Base-by-base conservation (phyloP, 805 yeast species). In the Saturnispora sekii region DNA sequence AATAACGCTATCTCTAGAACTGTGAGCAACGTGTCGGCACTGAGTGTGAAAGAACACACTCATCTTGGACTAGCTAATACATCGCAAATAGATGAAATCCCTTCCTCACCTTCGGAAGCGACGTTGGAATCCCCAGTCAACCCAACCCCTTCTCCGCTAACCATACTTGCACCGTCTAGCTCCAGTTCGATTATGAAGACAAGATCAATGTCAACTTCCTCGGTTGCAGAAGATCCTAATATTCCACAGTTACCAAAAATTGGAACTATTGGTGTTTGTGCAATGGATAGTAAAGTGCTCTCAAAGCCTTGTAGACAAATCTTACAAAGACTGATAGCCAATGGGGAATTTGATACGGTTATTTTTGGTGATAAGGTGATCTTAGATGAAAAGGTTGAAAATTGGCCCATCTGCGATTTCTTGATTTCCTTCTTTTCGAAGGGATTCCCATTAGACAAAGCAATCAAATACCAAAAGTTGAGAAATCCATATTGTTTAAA, bases 361-460 rank as follows among this genome's bases (percentile, higher is more conserved):
- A 88, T 93, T 44, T 93, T 93, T 68, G 97, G 97, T 48, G 99
- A 93, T 62, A 93, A 93, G 64, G 97, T 88, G 18, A 90, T 93
- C 42, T 66, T 93, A 45, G 98, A 93, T 63, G 98, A 94, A 66
- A 67, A 74, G 12, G 76, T 93, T 48, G 97, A 93, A 66, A 87
- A 88, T 61, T 93, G 99, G 99, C 99, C 99, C 33, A 87, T 96
- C 32, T 93, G 98, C 67, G 99, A 93, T 61, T 93, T 87, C 57
- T 70, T 93, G 50, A 85, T 93, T 49, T 81, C 90, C 53, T 93
- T 93, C 64, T 93, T 93, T 63, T 84, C 95, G n/a, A 77, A 79
- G 29, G 99, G 99, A 0, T 93, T 93, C 65, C 99, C 99, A 0
- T 69, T 93, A 37, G 95, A 90, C 54, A 93, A 93, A 63, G 99